Base-by-base conservation (phyloP, 2,329 filamentous ascomycete species). In the Ophiostoma novo-ulmi region DNA sequence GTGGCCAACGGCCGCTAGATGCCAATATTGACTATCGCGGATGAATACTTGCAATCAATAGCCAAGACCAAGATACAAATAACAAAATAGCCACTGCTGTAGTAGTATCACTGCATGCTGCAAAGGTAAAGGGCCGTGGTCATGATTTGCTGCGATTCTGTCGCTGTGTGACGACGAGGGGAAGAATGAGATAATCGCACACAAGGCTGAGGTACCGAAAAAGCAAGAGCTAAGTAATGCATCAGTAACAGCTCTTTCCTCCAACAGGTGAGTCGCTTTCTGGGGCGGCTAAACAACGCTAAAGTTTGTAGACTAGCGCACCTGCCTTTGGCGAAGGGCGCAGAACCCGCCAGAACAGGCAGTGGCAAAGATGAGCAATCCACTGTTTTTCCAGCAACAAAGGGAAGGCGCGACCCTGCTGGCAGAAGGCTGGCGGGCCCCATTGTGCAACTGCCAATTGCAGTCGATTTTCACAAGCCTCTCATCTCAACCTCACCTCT, bases 291-390 rank as follows among this genome's bases (percentile, higher is more conserved):
- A 35, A 35, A 36, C 58, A 35, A 8, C 61, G 61, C 61, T 65
- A 36, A 58, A 14, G 5, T 48, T 58, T 17, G 35, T 48, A 65
- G 39, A 5, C 22, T 36, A 65, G 39, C 38, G 14, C n/a, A 36
- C 26, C 13, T n/a, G 20, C 39, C 48, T 44, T 10, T 22, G 31
- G n/a, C 52, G 31, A 31, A 36, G 26, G 8, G 58, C 48, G 70
- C 72, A 71, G 73, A 74, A 75, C 68, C 70, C 69, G 73, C 72
- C 72, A 67, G 73, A 74, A 71, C n/a, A 22, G 38, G 31, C 61
- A 48, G 71, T 74, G 73, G 73, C 74, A 71, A 74, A 70, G 67
- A 58, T 55, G 63, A 71, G 61, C 70, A 70, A 70, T 70, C 41
- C 58, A 44, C 65, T 61, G 52, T 58, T 26, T 26, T 58, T 22